Base-by-base conservation (phyloP, 2,329 filamentous ascomycete species). In the Ploettnerulaceae sp. region DNA sequence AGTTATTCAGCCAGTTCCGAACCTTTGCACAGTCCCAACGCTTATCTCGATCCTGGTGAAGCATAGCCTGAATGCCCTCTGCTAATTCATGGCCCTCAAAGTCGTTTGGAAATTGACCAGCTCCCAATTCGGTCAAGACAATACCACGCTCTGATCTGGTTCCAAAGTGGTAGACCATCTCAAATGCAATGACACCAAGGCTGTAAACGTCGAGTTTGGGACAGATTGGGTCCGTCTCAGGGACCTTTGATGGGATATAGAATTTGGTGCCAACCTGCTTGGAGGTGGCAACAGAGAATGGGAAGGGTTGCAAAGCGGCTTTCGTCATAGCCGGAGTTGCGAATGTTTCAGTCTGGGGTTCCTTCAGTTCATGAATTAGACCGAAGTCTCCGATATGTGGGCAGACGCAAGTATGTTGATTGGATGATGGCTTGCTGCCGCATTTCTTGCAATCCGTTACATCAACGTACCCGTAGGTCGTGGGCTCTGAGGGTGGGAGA, bases 321-420 rank as follows among this genome's bases (percentile, higher is more conserved):
- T 44, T 15, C 15, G 28, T 34, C 25, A 15, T 11, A 5, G 40
- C 11, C n/a, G 33, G 31, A 12, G 28, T 29, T 22, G 28, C 12
- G 8, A 24, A 7, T 4, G 35, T 7, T 8, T 41, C 35, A 15
- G 20, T n/a, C 12, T 24, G 4, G 5, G 32, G 28, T 14, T 34
- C 4, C 31, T 49, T 38, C 12, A 44, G 9, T 66, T 66, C 51
- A 14, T 47, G 65, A 58, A 37, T 66, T 50, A 84, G 71, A 2
- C 82, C 82, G 57, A 86, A 85, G 57, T 86, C 82, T 2, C 81
- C 82, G 43, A 86, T 84, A 4, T 79, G 73, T 8, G 82, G 77
- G 29, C 72, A 74, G 24, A 79, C 65, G 48, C 73, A 75, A 11
- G 70, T 56, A 58, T 55, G 2, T 57, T 57, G 26, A 22, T 52